Evolutionary conservation across 2,329 filamentous ascomycete species (phyloP).

Genomic region (Exophiala lecanii-corni): DNA sequence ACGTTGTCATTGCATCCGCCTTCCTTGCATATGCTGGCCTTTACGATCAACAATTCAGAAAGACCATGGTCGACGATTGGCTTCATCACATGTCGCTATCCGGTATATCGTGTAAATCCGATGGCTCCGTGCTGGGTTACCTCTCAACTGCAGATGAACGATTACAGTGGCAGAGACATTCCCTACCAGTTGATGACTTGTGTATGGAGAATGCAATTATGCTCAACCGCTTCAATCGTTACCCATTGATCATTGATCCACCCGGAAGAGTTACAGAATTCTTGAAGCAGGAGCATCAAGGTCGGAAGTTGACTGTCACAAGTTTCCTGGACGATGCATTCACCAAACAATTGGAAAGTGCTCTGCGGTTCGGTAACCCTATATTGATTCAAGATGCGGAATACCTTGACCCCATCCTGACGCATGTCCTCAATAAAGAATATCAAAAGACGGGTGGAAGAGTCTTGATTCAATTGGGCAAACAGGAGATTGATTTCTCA

Average conservation of each 20-base stretch:
- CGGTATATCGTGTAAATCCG: constrained; percentile 87
- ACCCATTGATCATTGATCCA: constrained; percentile 96
- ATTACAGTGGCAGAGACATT: constrained; percentile 90
- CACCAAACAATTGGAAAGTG: constrained; percentile 95
- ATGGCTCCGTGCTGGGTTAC: constrained; percentile 94
- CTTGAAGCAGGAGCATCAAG: constrained; percentile 88
- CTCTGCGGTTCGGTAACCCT: constrained; percentile 93
- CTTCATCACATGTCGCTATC: constrained; percentile 86
- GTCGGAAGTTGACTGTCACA: constrained; percentile 88
- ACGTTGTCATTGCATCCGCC: constrained; percentile 91
- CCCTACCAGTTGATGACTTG: constrained; percentile 88
- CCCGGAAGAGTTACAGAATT: constrained; percentile 94
- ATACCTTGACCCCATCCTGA: constrained; percentile 92
- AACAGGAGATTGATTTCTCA: constrained; percentile 98
- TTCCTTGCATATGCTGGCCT: constrained; percentile 96
- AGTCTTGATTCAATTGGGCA: constrained; percentile 95
- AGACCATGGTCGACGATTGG: constrained; percentile 98
- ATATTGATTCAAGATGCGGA: constrained; percentile 98
- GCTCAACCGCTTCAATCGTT: constrained; percentile 95
- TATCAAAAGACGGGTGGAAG: constrained; percentile 98
- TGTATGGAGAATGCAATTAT: constrained; percentile 99
- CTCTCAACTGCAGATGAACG: constrained; percentile 94
- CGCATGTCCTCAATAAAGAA: constrained; percentile 98
- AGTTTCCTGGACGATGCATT: constrained; percentile 98
- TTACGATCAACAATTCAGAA: constrained; percentile 96